Evolutionary conservation across 169 alveolate genomes (phyloP).

Genomic region (Cryptosporidium sp.): DNA sequence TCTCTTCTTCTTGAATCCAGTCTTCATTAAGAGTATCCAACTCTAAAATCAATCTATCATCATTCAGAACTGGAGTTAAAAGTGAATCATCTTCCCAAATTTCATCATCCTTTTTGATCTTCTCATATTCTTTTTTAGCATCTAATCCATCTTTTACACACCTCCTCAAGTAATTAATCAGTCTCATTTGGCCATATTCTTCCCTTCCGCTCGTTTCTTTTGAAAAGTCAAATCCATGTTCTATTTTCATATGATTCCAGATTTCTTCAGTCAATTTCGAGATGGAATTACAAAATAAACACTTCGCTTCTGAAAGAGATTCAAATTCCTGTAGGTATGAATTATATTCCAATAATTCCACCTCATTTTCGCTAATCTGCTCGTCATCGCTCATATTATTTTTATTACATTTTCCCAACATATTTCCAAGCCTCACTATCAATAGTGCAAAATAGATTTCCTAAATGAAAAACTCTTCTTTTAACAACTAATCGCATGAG

Average conservation of each 20-base stretch:
- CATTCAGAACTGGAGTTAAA: conserved; percentile 2
- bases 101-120: background rate
- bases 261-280: conserved; percentile 31
- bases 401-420: background rate
- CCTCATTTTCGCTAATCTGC: conserved; percentile 1
- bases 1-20: background rate
- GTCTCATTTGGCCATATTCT: conserved; percentile 20
- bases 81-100: conserved; percentile 43
- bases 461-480: too few species aligned
- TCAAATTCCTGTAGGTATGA: conserved; percentile 41
- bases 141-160: conserved; percentile 29
- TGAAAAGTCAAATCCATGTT: conserved; percentile 21
- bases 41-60: conserved; percentile 63
- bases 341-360: conserved; percentile 5
- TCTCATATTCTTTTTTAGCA: conserved; percentile 4
- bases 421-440: background rate
- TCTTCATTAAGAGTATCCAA: conserved; percentile 33
- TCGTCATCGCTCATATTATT: background rate
- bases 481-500: too few species aligned
- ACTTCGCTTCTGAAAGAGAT: conserved; percentile 32
- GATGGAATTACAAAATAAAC: conserved; percentile 16
- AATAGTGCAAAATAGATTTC: background rate
- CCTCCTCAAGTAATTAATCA: conserved; percentile 51
- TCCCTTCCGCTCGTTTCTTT: background rate
- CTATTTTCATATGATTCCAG: conserved; percentile 58